These are phyloP conservation scores for Coleophoma eucalyptorum DNA, from an alignment of 2,329 filamentous ascomycete species.

Conservation along the genomic window DNA sequence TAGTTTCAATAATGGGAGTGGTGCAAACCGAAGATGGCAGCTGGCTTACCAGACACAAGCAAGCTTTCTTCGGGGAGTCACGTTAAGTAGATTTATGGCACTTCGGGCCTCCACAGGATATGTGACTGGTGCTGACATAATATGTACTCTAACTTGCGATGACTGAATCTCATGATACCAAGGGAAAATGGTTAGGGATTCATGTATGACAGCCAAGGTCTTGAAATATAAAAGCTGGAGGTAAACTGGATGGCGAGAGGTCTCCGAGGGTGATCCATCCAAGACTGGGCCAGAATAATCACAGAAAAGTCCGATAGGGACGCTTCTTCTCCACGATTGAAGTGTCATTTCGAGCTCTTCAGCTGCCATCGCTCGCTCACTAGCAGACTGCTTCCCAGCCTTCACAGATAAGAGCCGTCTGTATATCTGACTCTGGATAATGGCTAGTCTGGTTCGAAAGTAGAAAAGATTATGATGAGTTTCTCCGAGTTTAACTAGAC, in stretches of 20 bases:
- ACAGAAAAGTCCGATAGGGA: not conserved
- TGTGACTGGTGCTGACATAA: too few species aligned
- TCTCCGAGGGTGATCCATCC: not conserved
- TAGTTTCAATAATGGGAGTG: not conserved
- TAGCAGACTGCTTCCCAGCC: slow-evolving; percentile 3
- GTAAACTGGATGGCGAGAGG: too few species aligned
- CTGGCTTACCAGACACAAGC: not conserved
- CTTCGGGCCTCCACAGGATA: not conserved
- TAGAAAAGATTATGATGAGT: slow-evolving; percentile 12
- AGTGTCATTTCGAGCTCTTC: not conserved
- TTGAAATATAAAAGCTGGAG: not conserved
- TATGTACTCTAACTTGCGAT: not conserved
- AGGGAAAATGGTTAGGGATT: not conserved
- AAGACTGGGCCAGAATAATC: not conserved
- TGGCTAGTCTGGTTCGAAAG: slow-evolving; percentile 8
- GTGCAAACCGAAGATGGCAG: not conserved
- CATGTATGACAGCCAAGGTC: not conserved
- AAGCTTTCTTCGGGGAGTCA: not conserved
- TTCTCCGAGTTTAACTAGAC: too few species aligned
- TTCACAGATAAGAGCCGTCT: slow-evolving; percentile 9
- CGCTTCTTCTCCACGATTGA: not conserved
- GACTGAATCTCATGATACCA: not conserved
- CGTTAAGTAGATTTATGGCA: not conserved
- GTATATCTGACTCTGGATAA: slow-evolving; percentile 16
- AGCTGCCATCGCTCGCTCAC: not conserved